These are phyloP conservation scores for Phytophthora quininea DNA, from an alignment of 352 stramenopile genomes.

Conservation along the genomic window DNA sequence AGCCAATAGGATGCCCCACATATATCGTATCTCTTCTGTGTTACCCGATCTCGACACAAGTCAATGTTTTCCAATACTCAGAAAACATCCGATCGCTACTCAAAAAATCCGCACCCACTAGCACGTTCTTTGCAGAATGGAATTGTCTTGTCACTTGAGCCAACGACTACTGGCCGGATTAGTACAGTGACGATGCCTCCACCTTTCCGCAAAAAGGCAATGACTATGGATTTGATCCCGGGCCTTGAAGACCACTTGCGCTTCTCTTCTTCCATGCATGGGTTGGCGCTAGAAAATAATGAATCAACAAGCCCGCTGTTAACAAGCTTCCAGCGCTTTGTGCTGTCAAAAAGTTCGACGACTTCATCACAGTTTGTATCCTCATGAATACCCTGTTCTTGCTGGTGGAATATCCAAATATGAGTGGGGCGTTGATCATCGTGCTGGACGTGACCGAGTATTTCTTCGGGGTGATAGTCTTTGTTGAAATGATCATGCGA, in stretches of 20 bases:
- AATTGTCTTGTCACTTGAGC: conserved; percentile 3
- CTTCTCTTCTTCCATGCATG: conserved; percentile 35
- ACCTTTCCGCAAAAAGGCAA: conserved; percentile 25
- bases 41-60: too few species aligned
- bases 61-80: too few species aligned
- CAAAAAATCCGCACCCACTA: too few species aligned
- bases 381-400: conserved; percentile 72
- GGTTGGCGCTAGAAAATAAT: conserved; percentile 32
- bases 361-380: conserved; percentile 72
- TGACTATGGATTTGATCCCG: conserved; percentile 27
- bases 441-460: conserved; percentile 69
- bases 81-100: too few species aligned
- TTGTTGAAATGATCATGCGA: conserved; percentile 61
- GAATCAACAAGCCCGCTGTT: conserved; percentile 19
- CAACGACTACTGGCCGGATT: conserved; percentile 2
- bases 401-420: conserved; percentile 72
- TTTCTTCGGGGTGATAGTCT: conserved; percentile 68
- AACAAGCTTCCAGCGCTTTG: conserved; percentile 46
- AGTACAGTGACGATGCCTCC: neutral
- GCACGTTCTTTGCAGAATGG: conserved; percentile 4
- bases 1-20: too few species aligned
- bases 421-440: conserved; percentile 37
- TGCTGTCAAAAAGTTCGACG: conserved; percentile 81
- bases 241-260: conserved; percentile 16
- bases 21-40: too few species aligned